Conservation (phyloP, 176 grass and related monocot species). For the Pharus latifolius region DNA sequence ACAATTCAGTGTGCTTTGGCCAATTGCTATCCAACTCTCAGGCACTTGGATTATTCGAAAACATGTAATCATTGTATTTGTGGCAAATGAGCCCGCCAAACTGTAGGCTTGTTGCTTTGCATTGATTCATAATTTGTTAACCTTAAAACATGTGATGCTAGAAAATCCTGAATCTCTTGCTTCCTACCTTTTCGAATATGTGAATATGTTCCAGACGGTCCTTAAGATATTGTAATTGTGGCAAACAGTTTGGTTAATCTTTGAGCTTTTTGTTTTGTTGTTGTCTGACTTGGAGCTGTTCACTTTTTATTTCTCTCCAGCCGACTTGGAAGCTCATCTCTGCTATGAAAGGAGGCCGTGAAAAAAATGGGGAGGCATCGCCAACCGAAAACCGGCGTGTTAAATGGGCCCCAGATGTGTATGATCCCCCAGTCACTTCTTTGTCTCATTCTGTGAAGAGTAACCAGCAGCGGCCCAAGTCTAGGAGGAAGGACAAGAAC, state of each 20-base stretch:
- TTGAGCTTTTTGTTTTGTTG: not conserved
- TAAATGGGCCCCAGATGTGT: slow-evolving; percentile 39
- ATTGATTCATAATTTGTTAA: not conserved
- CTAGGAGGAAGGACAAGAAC: slow-evolving; percentile 22
- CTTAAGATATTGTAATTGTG: not conserved
- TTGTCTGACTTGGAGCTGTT: not conserved
- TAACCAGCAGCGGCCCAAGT: not conserved
- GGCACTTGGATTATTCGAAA: too few species aligned
- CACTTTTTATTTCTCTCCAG: not conserved
- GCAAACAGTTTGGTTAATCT: not conserved
- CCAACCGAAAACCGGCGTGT: not conserved
- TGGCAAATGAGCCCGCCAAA: not conserved
- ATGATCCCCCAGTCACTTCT: slow-evolving; percentile 27
- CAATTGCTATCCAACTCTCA: not conserved
- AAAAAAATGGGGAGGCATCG: not conserved
- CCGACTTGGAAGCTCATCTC: slow-evolving; percentile 9
- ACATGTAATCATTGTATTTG: not conserved
- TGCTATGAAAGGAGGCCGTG: slow-evolving; percentile 32
- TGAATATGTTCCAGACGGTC: not conserved
- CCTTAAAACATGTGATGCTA: not conserved
- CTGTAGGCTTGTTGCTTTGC: not conserved
- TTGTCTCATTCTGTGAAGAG: slow-evolving; percentile 21
- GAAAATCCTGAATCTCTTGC: not conserved
- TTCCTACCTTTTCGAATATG: too few species aligned
- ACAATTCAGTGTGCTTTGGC: not conserved